phyloP scores from a whole-genome alignment of 2,329 filamentous ascomycete genomes.

The Apiospora aurea region DNA sequence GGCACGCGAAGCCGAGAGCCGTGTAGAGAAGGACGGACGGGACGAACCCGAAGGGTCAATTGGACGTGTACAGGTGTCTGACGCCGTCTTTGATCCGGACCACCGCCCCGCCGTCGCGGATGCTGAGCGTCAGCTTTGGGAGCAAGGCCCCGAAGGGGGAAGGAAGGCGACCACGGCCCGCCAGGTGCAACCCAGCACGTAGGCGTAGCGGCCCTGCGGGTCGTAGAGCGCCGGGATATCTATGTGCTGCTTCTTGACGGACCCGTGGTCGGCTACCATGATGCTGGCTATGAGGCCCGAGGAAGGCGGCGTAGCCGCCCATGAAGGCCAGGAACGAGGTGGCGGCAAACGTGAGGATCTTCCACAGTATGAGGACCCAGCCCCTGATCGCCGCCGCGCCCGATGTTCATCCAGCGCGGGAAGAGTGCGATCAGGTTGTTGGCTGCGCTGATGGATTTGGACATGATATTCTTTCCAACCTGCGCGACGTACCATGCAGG shows the following conservation, averaged over 20 bases:
- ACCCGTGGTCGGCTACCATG: slow-evolving; percentile 66
- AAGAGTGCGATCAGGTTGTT: slow-evolving; percentile 64
- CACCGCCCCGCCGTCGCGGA: slow-evolving; percentile 43
- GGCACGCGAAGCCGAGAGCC: slow-evolving; percentile 54
- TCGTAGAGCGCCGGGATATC: slow-evolving; percentile 48
- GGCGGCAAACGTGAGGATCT: slow-evolving; percentile 65
- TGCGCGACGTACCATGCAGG: slow-evolving; percentile 61
- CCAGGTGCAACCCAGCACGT: slow-evolving; percentile 61
- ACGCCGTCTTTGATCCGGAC: slow-evolving; percentile 50
- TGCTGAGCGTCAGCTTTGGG: slow-evolving; percentile 58
- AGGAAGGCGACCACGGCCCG: slow-evolving; percentile 64
- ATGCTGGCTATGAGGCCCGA: slow-evolving; percentile 70
- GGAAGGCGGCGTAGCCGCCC: slow-evolving; percentile 64
- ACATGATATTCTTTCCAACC: slow-evolving; percentile 63
- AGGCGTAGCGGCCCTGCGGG: slow-evolving; percentile 53
- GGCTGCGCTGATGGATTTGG: slow-evolving; percentile 60
- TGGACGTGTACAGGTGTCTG: slow-evolving; percentile 65
- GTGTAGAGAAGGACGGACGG: slow-evolving; percentile 63
- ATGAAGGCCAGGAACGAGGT: slow-evolving; percentile 69
- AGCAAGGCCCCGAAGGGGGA: slow-evolving; percentile 63
- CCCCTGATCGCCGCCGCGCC: slow-evolving; percentile 61
- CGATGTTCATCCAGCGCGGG: slow-evolving; percentile 62
- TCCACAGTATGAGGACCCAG: slow-evolving; percentile 71
- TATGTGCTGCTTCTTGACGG: slow-evolving; percentile 60
- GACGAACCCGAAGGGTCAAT: slow-evolving; percentile 70